Evolutionary conservation across 2,329 filamentous ascomycete species (phyloP), one percentile per base, ranked within the genome.

Genomic region (Diaporthe sp.): DNA sequence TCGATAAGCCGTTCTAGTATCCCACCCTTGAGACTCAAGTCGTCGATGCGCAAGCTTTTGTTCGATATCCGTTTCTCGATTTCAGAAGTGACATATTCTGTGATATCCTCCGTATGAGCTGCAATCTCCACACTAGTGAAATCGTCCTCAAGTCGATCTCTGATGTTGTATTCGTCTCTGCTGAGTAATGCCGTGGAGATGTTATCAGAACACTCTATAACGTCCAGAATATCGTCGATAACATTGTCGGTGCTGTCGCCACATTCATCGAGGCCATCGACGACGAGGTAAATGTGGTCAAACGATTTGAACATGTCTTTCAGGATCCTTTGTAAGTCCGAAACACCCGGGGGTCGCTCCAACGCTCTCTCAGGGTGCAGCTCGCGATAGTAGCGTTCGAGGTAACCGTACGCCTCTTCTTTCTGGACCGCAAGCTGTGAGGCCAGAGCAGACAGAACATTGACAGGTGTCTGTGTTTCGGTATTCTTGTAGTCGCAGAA

Each of bases 401-500:
- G 74, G 4, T 75, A 22, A 2, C 49, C 39, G 61, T 76, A 82
- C 15, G 79, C 78, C 25, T 77, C 75, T n/a, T 77, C 73, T 3
- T 79, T 80, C 75, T 84, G 82, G 17, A 76, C 68, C 2, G 81
- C 81, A 46, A 84, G 70, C 55, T 84, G 81, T 10, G 75, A 79
- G 4, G 79, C 78, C 10, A 84, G 74, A 9, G 80, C 73, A 10
- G 78, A 76, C 0, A 84, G 53, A 1, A 84, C 79, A 37, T 79
- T 80, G 1, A 59, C 68, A 22, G 79, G 44, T 0, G 74, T 13
- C n/a, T 78, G 77, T 1, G 78, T 79, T 17, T 73, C 62, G 3
- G 65, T 6, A 34, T 80, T 75, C 51, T 80, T 81, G 74, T 82
- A 83, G 72, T 83, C 80, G 72, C 82, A 84, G 62, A 82, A 83